These are phyloP conservation scores for Alternaria solani DNA, from an alignment of 2,329 filamentous ascomycete genomes.

Conservation along the genomic window DNA sequence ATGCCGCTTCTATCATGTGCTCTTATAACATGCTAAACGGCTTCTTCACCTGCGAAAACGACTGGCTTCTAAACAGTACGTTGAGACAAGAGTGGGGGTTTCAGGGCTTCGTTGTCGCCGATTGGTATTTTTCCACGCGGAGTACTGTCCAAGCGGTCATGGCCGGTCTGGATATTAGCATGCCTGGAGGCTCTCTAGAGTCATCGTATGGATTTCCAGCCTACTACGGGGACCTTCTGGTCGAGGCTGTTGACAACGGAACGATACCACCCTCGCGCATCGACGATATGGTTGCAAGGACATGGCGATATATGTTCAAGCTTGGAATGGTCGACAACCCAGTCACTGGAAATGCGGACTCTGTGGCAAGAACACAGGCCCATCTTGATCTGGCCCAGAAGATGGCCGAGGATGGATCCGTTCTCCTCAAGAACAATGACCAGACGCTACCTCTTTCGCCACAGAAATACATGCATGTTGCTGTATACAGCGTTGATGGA, in stretches of 20 bases:
- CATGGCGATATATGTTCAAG: background rate
- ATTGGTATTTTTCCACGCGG: conserved; percentile 47
- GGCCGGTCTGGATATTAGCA: conserved; percentile 13
- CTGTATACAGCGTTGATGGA: background rate
- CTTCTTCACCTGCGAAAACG: conserved; percentile 42
- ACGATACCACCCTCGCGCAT: background rate
- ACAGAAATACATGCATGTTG: background rate
- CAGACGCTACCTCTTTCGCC: background rate
- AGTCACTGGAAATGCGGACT: background rate
- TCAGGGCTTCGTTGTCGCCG: conserved; percentile 56
- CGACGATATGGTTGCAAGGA: background rate
- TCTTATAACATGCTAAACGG: conserved; percentile 9
- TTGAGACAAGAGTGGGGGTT: conserved; percentile 54
- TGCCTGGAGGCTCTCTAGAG: conserved; percentile 10
- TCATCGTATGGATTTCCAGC: conserved; percentile 6
- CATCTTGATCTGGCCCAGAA: background rate
- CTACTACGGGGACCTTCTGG: background rate
- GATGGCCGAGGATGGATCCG: background rate
- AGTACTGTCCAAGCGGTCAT: background rate
- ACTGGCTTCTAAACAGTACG: conserved; percentile 54
- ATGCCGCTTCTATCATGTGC: conserved; percentile 10
- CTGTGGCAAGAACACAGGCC: background rate
- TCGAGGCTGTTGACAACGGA: background rate
- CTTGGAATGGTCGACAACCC: background rate
- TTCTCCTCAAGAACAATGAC: background rate